phyloP scores from a whole-genome alignment of 768 basidiomycete species.

The Mrakia gelida region DNA sequence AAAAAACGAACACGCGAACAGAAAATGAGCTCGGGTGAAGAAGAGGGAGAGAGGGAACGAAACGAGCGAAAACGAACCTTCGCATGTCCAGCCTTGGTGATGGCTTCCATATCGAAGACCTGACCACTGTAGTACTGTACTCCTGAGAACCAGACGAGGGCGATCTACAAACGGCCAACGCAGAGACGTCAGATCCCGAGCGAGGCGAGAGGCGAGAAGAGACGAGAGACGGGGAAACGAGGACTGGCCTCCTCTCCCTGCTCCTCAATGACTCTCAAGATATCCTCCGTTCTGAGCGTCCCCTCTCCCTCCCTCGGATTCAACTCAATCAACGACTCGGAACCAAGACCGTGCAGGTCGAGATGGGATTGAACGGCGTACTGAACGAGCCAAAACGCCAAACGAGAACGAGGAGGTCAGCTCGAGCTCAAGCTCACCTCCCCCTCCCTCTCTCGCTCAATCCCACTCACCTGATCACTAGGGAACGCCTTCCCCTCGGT shows the following conservation, averaged over 20 bases:
- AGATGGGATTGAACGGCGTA: constrained; percentile 97
- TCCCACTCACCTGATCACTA: constrained; percentile 77
- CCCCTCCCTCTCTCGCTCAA: neutral
- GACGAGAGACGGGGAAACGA: neutral
- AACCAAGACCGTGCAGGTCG: constrained; percentile 65
- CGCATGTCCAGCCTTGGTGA: constrained; percentile 78
- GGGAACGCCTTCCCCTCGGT: constrained; percentile 94
- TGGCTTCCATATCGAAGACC: constrained; percentile 76
- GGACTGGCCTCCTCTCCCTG: constrained; percentile 43
- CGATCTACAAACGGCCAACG: constrained; percentile 51
- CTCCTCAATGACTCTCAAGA: constrained; percentile 65
- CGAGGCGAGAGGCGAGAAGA: neutral
- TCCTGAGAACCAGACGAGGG: constrained; percentile 86
- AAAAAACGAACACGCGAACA: neutral
- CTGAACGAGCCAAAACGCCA: constrained; percentile 50
- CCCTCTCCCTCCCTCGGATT: constrained; percentile 77
- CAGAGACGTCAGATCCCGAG: no score
- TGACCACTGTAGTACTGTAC: constrained; percentile 98
- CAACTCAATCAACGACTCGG: constrained; percentile 74
- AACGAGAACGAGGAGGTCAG: neutral
- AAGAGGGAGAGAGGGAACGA: neutral
- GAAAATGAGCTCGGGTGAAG: neutral
- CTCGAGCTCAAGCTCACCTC: neutral
- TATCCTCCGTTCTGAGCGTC: constrained; percentile 81
- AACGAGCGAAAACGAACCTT: constrained; percentile 53